These are phyloP conservation scores for Colletotrichum sidae DNA, from an alignment of 2,329 filamentous ascomycete genomes.

Conservation along the genomic window DNA sequence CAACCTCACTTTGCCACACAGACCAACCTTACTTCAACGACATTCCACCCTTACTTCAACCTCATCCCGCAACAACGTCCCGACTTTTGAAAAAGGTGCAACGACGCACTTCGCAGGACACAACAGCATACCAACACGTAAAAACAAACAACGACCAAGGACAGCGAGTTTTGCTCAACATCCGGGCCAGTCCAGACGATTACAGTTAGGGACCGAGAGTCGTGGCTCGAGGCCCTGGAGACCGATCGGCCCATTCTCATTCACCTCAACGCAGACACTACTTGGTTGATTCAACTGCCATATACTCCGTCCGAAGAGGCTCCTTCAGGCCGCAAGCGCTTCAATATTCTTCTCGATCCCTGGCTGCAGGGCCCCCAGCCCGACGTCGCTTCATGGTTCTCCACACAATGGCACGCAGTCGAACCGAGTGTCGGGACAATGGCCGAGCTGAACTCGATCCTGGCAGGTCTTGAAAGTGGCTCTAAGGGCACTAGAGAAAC, in stretches of 20 bases:
- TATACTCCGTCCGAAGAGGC: constrained; percentile 57
- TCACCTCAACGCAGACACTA: constrained; percentile 75
- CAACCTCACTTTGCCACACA: background rate
- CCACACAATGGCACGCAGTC: constrained; percentile 71
- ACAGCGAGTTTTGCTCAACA: background rate
- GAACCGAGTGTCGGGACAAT: constrained; percentile 66
- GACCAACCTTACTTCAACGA: background rate
- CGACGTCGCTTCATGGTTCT: constrained; percentile 74
- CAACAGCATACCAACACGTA: background rate
- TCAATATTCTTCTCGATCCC: constrained; percentile 74
- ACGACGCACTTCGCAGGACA: background rate
- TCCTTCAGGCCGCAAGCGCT: constrained; percentile 62
- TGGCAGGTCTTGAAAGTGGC: constrained; percentile 59
- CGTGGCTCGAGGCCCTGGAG: constrained; percentile 23
- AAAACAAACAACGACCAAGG: background rate
- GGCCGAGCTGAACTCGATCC: constrained; percentile 63
- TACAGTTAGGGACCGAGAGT: constrained; percentile 17
- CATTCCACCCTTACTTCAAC: background rate
- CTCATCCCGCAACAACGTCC: background rate
- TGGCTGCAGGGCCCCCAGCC: constrained; percentile 73
- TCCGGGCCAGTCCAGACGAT: background rate
- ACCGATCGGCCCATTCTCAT: constrained; percentile 59
- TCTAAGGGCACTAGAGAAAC: constrained; percentile 29
- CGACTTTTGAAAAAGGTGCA: background rate
- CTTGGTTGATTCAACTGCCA: constrained; percentile 75